phyloP scores from a whole-genome alignment of 2,329 filamentous ascomycete species.

The Teratosphaeria epicoccoides region DNA sequence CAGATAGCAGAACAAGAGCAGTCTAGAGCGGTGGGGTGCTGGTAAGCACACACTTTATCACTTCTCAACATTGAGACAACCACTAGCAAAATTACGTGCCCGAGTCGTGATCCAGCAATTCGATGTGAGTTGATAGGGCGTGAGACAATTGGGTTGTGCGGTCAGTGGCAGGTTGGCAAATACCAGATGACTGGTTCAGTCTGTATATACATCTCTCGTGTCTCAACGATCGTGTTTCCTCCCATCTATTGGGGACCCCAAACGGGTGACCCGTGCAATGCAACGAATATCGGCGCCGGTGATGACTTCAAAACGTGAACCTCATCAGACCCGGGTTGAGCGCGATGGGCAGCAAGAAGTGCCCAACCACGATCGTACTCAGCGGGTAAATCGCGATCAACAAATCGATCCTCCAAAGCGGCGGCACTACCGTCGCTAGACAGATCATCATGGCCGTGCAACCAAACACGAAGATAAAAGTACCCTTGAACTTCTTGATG shows the following conservation, averaged over 20 bases:
- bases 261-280: neutral
- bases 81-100: too few relatives aligned
- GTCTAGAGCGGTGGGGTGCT: too few relatives aligned
- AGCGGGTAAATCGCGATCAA: slow-evolving; percentile 53
- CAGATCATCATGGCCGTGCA: slow-evolving; percentile 40
- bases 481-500: slow-evolving; percentile 46
- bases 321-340: slow-evolving; percentile 55
- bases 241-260: neutral
- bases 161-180: too few relatives aligned
- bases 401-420: slow-evolving; percentile 45
- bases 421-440: slow-evolving; percentile 36
- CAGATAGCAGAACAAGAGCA: neutral
- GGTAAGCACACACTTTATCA: neutral
- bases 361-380: slow-evolving; percentile 39
- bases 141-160: too few relatives aligned
- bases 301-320: slow-evolving; percentile 43
- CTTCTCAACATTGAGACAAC: neutral
- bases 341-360: slow-evolving; percentile 49
- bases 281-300: neutral
- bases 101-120: too few relatives aligned
- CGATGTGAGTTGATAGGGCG: too few relatives aligned
- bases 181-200: neutral
- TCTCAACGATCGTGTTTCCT: neutral
- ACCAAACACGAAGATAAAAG: slow-evolving; percentile 41
- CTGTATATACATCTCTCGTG: neutral